A percentile compares a stretch with the other conserved stretches of the same genome.
These are phyloP conservation scores for Fusarium gaditjirri DNA, from an alignment of 2,329 filamentous ascomycete genomes.

Conservation along the genomic window DNA sequence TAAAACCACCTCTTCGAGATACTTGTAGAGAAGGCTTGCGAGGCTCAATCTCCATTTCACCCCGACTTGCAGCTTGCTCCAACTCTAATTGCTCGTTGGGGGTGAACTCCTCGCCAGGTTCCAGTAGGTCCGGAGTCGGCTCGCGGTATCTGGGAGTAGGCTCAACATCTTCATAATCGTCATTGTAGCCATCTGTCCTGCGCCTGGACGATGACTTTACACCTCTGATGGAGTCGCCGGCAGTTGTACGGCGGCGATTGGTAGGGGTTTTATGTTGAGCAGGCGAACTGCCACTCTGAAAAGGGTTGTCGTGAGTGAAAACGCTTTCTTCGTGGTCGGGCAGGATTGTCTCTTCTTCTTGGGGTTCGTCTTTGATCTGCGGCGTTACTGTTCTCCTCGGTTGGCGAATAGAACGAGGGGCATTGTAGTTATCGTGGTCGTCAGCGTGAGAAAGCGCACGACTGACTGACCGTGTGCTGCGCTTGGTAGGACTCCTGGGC, in stretches of 20 bases:
- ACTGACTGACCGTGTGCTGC: constrained; percentile 64
- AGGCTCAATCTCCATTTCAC: constrained; percentile 58
- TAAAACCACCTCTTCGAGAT: constrained; percentile 59
- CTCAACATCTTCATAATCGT: constrained; percentile 50
- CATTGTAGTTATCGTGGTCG: constrained; percentile 53
- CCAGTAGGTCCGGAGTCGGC: constrained; percentile 57
- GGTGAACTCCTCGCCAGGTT: constrained; percentile 91
- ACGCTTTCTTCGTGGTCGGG: constrained; percentile 65
- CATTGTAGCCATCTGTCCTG: constrained; percentile 52
- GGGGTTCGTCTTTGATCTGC: constrained; percentile 65
- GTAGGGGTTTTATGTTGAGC: constrained; percentile 59
- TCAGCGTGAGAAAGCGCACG: constrained; percentile 65
- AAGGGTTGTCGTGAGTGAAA: constrained; percentile 92
- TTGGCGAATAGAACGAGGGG: constrained; percentile 58
- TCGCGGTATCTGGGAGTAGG: constrained; percentile 41
- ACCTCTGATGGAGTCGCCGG: constrained; percentile 55
- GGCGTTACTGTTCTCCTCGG: constrained; percentile 63
- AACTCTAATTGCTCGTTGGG: constrained; percentile 88
- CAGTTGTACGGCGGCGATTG: constrained; percentile 61
- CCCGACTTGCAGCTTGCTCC: constrained; percentile 70
- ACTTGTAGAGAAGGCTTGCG: constrained; percentile 53
- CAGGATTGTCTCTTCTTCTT: constrained; percentile 46
- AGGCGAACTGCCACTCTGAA: constrained; percentile 84
- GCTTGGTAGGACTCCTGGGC: constrained; percentile 63
- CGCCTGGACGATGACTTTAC: constrained; percentile 56